Evolutionary conservation across 1,284 basidiomycete species (phyloP).

Genomic region (Caloboletus inedulis): DNA sequence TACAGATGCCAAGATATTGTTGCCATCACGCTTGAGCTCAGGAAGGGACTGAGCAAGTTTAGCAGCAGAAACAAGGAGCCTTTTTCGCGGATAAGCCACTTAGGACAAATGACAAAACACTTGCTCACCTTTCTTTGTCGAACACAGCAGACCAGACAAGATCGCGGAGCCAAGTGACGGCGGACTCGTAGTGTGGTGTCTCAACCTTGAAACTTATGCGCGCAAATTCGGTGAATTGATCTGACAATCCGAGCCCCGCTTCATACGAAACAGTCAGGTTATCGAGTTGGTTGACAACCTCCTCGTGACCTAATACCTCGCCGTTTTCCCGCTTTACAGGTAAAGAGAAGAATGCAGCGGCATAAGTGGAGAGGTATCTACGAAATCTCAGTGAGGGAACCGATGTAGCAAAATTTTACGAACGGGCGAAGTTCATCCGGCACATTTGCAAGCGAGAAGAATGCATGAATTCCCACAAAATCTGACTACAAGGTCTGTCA

Average conservation of each 20-base stretch:
- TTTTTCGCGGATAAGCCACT: slow-evolving; percentile 32
- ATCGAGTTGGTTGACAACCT: slow-evolving; percentile 89
- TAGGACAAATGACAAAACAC: background rate
- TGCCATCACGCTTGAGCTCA: slow-evolving; percentile 89
- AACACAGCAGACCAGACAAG: slow-evolving; percentile 84
- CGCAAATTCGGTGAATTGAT: slow-evolving; percentile 72
- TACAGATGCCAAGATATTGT: slow-evolving; percentile 74
- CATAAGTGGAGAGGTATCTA: slow-evolving; percentile 82
- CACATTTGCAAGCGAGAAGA: slow-evolving; percentile 72
- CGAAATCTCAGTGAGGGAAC: slow-evolving; percentile 7
- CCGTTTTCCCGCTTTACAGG: slow-evolving; percentile 76
- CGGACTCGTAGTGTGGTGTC: slow-evolving; percentile 73
- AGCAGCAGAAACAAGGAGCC: slow-evolving; percentile 81
- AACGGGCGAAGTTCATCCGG: slow-evolving; percentile 76
- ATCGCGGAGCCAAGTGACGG: slow-evolving; percentile 87
- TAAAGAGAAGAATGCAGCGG: slow-evolving; percentile 86
- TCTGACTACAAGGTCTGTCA: slow-evolving; percentile 64
- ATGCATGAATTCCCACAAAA: slow-evolving; percentile 82
- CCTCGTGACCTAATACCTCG: slow-evolving; percentile 75
- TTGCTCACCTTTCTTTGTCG: slow-evolving; percentile 71
- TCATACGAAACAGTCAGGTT: slow-evolving; percentile 91
- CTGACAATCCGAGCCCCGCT: slow-evolving; percentile 66
- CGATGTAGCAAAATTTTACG: slow-evolving; percentile 30
- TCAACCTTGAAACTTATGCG: slow-evolving; percentile 86
- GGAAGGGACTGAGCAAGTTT: slow-evolving; percentile 94